Percentiles rank a stretch among this genome's conserved stretches.
Evolutionary conservation across 2,329 filamentous ascomycete genomes (phyloP).

Genomic region (Metarhizium brunneum): DNA sequence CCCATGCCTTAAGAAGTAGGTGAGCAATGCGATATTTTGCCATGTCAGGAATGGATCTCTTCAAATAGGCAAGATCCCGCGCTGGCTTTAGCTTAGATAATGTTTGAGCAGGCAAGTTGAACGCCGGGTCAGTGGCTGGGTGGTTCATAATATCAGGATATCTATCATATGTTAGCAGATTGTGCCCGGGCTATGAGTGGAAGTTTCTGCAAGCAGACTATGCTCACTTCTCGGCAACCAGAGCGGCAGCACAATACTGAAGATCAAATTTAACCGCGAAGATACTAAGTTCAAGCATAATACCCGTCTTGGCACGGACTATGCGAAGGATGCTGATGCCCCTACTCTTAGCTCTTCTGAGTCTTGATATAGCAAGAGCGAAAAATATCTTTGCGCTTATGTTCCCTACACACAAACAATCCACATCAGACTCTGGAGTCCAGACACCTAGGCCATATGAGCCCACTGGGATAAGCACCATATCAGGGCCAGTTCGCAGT

Average conservation of each 20-base stretch:
- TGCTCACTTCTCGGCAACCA: slow-evolving; percentile 38
- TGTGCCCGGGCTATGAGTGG: not conserved
- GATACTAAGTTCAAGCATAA: slow-evolving; percentile 56
- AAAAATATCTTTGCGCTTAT: slow-evolving; percentile 55
- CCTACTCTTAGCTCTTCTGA: slow-evolving; percentile 32
- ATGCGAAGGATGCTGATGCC: slow-evolving; percentile 44
- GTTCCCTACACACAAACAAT: slow-evolving; percentile 55
- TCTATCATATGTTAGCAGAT: slow-evolving; percentile 11
- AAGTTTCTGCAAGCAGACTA: not conserved
- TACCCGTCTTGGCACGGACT: slow-evolving; percentile 49
- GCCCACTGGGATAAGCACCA: slow-evolving; percentile 35
- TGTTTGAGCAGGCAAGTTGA: slow-evolving; percentile 44
- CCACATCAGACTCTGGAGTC: slow-evolving; percentile 51
- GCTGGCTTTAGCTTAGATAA: slow-evolving; percentile 54
- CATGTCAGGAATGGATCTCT: slow-evolving; percentile 39
- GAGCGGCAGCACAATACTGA: slow-evolving; percentile 54
- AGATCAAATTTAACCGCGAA: slow-evolving; percentile 50
- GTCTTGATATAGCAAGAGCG: slow-evolving; percentile 42
- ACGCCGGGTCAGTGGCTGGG: slow-evolving; percentile 41
- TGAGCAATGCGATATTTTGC: slow-evolving; percentile 49
- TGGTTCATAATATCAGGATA: slow-evolving; percentile 39
- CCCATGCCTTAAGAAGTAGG: slow-evolving; percentile 53
- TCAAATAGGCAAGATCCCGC: slow-evolving; percentile 51
- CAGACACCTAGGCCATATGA: slow-evolving; percentile 40
- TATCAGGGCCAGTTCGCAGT: slow-evolving; percentile 14